Base-by-base conservation (phyloP, 768 basidiomycete genomes). In the Botryobasidium botryosum region DNA sequence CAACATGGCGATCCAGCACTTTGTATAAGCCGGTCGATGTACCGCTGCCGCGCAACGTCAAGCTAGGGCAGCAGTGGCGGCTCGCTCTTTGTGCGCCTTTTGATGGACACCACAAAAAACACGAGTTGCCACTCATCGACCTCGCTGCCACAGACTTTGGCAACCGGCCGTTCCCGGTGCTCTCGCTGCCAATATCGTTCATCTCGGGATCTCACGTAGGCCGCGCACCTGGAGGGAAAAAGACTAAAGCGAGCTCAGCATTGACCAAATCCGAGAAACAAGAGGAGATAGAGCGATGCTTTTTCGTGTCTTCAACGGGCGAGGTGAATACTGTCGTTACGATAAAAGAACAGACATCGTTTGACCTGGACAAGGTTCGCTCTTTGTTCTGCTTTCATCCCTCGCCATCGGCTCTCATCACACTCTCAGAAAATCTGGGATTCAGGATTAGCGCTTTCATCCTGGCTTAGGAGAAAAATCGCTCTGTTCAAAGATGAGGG, bases 341-440 rank as follows among this genome's bases (percentile, higher is more conserved):
- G 26, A 64, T 94, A 20, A 65, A 62, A 15, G 90, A 94, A 55
- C 79, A 84, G 55, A 88, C 82, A 0, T 82, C 82, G 2, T 92
- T 86, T 57, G 90, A 91, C 56, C 66, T 92, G 3, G 90, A 94
- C 66, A 92, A 94, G 74, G 90, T 85, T 26, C 37, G 13, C 25
- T 23, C 15, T 8, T 31, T 44, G 6, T 46, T 44, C 20, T 25
- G 4, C 25, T 48, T 35, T 29, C 6, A 35, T 44, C 37, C 17
- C 25, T 2, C 35, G 10, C 20, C 17, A 2, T 21, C 42, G 24
- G 39, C 45, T 56, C 58, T 43, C 51, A 50, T 29, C 23, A 21
- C 21, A 54, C 27, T n/a, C n/a, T n/a, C 63, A 92, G 90, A 92
- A 92, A 86, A 71, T 92, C 44, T 94, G 90, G 90, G 88, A 92